Base-by-base conservation (phyloP, 768 basidiomycete genomes). In the Punctularia strigosozonata region DNA sequence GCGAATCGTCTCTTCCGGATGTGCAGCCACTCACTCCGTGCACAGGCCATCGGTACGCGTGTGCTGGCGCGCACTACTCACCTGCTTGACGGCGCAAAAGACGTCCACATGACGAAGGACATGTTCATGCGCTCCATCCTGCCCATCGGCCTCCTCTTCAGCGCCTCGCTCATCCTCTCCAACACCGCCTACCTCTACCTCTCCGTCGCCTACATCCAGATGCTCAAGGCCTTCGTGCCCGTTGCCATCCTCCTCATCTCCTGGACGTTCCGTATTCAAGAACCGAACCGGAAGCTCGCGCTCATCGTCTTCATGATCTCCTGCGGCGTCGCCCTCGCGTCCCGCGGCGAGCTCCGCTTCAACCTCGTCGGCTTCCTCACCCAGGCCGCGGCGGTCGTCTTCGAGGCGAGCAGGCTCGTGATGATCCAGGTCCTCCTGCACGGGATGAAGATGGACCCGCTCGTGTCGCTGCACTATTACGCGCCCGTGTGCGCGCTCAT, bases 381-480 rank as follows among this genome's bases (percentile, higher is more conserved):
- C 30, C 92, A 98, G 58, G 78, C 81, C 4, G 74, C 81, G 28
- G 91, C 91, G 8, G 89, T 98, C 44, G 71, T 59, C n/a, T 97
- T 97, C 54, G 94, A 99, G 61, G 83, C 89, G 1, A 83, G 85
- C 15, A 83, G 94, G 28, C 73, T 98, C 10, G 90, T 98, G 18
- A 90, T 95, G 77, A 97, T 98, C 44, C 86, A 98, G 57, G 75
- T 92, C 38, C 76, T 98, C 28, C 68, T 98, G 0, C 89, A 95
- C 53, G 91, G 91, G 25, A 64, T 95, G 52, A 95, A 95, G 64
- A 97, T 98, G 92, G 90, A 95, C 53, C 94, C 94, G 0, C 73
- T 97, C 5, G 86, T 90, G 17, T 95, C 91, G 5, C 61, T 98
- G 37, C 87, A 98, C 65, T 97, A 94, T 65, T 95, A 91, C 54